phyloP scores from a whole-genome alignment of 2,329 filamentous ascomycete genomes.

The Zymoseptoria tritici region DNA sequence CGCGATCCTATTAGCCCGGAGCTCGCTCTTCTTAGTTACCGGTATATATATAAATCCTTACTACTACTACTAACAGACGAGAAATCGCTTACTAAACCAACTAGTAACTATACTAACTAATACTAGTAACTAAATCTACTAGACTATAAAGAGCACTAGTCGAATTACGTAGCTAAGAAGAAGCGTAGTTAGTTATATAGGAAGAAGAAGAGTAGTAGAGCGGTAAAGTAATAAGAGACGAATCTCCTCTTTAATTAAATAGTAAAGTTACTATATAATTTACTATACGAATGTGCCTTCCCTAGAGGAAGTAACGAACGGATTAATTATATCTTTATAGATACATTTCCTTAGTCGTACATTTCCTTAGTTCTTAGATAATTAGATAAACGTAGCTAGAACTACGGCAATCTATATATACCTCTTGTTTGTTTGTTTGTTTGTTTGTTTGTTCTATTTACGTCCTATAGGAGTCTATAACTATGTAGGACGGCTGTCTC shows the following conservation, averaged over 20 bases:
- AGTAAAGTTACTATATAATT: not conserved
- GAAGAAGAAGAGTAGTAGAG: not conserved
- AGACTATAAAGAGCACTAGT: too few relatives aligned
- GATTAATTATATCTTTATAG: not conserved
- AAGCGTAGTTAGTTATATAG: not conserved
- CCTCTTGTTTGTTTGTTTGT: not conserved
- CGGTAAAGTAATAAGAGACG: not conserved
- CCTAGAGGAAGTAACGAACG: not conserved
- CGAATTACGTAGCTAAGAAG: not conserved
- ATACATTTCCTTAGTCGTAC: not conserved
- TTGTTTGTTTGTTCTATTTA: too few relatives aligned
- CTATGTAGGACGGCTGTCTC: too few relatives aligned
- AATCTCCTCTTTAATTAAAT: not conserved
- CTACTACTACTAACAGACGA: too few relatives aligned
- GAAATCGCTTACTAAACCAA: too few relatives aligned
- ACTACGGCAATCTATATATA: not conserved
- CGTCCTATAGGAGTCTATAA: too few relatives aligned
- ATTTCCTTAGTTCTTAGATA: not conserved
- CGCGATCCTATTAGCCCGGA: too few relatives aligned
- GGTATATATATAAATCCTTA: too few relatives aligned
- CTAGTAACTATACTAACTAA: too few relatives aligned
- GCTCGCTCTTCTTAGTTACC: too few relatives aligned
- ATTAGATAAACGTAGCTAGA: not conserved
- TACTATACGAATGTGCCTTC: not conserved
- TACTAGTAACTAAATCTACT: too few relatives aligned